Conservation (phyloP, 495 filamentous ascomycete genomes). For the Tuber calosporum region DNA sequence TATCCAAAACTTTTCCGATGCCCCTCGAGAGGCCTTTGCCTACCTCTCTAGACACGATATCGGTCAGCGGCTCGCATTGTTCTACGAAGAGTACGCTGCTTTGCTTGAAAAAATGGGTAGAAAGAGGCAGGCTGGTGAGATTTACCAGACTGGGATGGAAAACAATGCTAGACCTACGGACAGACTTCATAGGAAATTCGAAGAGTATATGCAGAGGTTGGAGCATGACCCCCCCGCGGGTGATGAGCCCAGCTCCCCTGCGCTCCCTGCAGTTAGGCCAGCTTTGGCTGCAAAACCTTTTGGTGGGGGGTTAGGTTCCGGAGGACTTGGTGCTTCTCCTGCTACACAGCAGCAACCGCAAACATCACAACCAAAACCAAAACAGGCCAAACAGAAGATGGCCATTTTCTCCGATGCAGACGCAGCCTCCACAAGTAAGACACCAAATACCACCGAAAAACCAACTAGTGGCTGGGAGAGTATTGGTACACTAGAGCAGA, state of each 20-base stretch:
- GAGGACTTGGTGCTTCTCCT: conserved; percentile 24
- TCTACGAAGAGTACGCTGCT: conserved; percentile 92
- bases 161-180: conserved; percentile 76
- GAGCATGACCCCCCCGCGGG: conserved; percentile 53
- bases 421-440: conserved; percentile 48
- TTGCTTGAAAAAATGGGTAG: conserved; percentile 81
- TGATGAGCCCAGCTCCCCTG: conserved; percentile 72
- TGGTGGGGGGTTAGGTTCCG: conserved; percentile 17
- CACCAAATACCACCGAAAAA: conserved; percentile 22
- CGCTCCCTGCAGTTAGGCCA: conserved; percentile 72
- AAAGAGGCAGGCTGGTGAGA: conserved; percentile 88
- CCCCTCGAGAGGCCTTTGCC: conserved; percentile 83
- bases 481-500: conserved; percentile 74
- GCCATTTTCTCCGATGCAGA: conserved; percentile 80
- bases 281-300: conserved; percentile 68
- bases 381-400: conserved; percentile 70
- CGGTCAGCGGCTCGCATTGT: conserved; percentile 81
- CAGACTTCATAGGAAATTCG: conserved; percentile 75
- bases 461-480: conserved; percentile 75
- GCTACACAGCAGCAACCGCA: conserved; percentile 60
- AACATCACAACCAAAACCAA: conserved; percentile 44
- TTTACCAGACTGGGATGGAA: conserved; percentile 82
- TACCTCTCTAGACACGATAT: conserved; percentile 83
- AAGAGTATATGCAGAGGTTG: conserved; percentile 76
- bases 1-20: conserved; percentile 83